Conservation (phyloP, 495 filamentous ascomycete species). For the Neohortaea acidophila region DNA sequence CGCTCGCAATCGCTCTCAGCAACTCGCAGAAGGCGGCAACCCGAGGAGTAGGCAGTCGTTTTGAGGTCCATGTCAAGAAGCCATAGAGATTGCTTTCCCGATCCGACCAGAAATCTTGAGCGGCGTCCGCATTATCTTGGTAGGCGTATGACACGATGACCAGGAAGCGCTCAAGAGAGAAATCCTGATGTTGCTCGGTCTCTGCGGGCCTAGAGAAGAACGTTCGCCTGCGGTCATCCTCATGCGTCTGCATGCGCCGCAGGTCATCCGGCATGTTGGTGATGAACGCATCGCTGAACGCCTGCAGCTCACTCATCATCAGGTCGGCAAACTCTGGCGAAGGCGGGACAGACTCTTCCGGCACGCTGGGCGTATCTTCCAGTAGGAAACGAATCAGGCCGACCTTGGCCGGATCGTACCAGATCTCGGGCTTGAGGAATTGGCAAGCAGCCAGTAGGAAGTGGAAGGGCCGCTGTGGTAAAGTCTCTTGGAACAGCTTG, state of each 20-base stretch:
- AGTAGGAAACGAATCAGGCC: slow-evolving; percentile 64
- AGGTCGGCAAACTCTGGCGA: slow-evolving; percentile 47
- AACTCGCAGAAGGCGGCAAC: slow-evolving; percentile 93
- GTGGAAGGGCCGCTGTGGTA: slow-evolving; percentile 83
- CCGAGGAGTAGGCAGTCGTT: slow-evolving; percentile 77
- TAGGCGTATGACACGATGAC: slow-evolving; percentile 86
- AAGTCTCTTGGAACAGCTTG: slow-evolving; percentile 53
- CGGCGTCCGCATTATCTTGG: slow-evolving; percentile 63
- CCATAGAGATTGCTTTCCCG: slow-evolving; percentile 79
- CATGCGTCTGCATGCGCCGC: slow-evolving; percentile 68
- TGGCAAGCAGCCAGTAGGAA: slow-evolving; percentile 74
- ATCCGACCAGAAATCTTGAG: slow-evolving; percentile 77
- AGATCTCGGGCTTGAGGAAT: slow-evolving; percentile 56
- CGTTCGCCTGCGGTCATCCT: slow-evolving; percentile 64
- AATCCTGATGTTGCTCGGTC: slow-evolving; percentile 43
- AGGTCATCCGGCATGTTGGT: slow-evolving; percentile 88
- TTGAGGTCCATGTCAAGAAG: slow-evolving; percentile 90
- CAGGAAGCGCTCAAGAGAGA: slow-evolving; percentile 80
- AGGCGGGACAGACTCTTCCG: slow-evolving; percentile 53
- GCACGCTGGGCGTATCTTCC: slow-evolving; percentile 13
- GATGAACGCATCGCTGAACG: slow-evolving; percentile 77
- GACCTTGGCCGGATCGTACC: slow-evolving; percentile 64
- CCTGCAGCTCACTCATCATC: slow-evolving; percentile 66
- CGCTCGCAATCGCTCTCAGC: slow-evolving; percentile 68
- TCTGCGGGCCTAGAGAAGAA: slow-evolving; percentile 42